A percentile compares a stretch with the other conserved stretches of the same genome.
phyloP scores from a whole-genome alignment of 495 filamentous ascomycete genomes.

The Hypoxylon trugodes region DNA sequence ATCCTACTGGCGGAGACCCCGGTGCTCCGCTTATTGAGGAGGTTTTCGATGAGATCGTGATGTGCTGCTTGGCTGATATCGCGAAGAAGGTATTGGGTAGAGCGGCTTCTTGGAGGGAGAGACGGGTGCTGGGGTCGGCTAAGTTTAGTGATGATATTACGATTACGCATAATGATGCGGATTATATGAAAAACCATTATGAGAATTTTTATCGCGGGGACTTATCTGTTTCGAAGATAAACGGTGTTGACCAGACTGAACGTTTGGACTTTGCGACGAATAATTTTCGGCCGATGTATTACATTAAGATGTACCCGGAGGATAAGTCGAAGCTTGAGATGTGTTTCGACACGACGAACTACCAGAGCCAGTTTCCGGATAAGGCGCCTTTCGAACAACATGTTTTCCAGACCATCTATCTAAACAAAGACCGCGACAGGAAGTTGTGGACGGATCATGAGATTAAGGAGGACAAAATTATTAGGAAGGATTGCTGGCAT shows the following conservation, averaged over 20 bases:
- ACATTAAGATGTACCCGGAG: constrained; percentile 71
- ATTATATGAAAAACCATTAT: constrained; percentile 80
- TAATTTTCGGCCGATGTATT: constrained; percentile 83
- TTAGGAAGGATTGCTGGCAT: constrained; percentile 83
- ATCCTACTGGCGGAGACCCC: constrained; percentile 48
- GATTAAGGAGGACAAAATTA: constrained; percentile 74
- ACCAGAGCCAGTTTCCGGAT: constrained; percentile 78
- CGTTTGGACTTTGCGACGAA: constrained; percentile 43
- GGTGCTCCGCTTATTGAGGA: constrained; percentile 46
- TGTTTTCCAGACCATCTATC: constrained; percentile 85
- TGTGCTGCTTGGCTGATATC: constrained; percentile 80
- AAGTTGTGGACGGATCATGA: constrained; percentile 74
- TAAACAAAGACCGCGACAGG: constrained; percentile 71
- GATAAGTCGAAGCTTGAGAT: constrained; percentile 80
- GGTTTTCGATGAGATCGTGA: constrained; percentile 75
- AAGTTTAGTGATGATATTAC: constrained; percentile 85
- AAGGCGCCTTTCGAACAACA: constrained; percentile 61
- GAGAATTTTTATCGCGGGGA: constrained; percentile 70
- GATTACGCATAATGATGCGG: constrained; percentile 78
- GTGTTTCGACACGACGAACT: constrained; percentile 86
- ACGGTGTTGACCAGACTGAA: constrained; percentile 43
- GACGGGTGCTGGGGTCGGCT: constrained; percentile 73
- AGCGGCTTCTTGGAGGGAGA: constrained; percentile 70
- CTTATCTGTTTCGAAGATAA: constrained; percentile 33
- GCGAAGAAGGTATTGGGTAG: constrained; percentile 70